These are phyloP conservation scores for Arabis hirsuta DNA, from an alignment of 345 rosid genomes.

Conservation along the genomic window DNA sequence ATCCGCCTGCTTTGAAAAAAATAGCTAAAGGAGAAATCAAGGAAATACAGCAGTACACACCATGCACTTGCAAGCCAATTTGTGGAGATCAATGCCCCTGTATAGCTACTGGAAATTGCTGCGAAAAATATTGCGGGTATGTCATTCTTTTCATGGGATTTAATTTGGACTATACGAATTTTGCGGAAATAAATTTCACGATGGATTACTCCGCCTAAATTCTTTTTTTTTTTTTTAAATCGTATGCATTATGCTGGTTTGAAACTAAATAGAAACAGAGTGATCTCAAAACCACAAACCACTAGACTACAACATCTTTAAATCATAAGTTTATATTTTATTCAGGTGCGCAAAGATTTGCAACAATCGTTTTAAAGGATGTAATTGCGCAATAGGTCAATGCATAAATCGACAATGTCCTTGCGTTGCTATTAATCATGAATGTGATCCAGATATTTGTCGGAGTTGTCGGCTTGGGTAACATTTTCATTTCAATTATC, in stretches of 20 bases:
- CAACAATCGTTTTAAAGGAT: conserved; percentile 89
- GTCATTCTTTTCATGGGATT: conserved; percentile 30
- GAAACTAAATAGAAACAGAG: too few relatives aligned
- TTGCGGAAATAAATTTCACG: too few relatives aligned
- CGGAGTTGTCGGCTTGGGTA: conserved; percentile 84
- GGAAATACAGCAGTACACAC: conserved; percentile 76
- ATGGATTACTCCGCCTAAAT: too few relatives aligned
- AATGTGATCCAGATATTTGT: conserved; percentile 98
- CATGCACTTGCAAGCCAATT: conserved; percentile 82
- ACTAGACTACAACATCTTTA: background rate
- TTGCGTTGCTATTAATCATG: conserved; percentile 89
- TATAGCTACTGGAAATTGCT: conserved; percentile 71
- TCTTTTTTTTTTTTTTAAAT: too few relatives aligned
- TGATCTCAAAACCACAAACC: too few relatives aligned
- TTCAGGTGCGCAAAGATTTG: conserved; percentile 81
- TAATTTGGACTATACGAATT: too few relatives aligned
- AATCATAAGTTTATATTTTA: background rate
- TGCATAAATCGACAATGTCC: conserved; percentile 91
- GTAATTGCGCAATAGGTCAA: conserved; percentile 87
- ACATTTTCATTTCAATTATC: conserved; percentile 1
- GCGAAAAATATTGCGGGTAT: conserved; percentile 98
- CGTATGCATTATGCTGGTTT: too few relatives aligned
- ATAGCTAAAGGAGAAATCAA: conserved; percentile 62
- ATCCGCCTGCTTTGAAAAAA: conserved; percentile 76
- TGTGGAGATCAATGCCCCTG: conserved; percentile 91